phyloP scores from a whole-genome alignment of 805 yeast species.

The Hanseniaspora guilliermondii region DNA sequence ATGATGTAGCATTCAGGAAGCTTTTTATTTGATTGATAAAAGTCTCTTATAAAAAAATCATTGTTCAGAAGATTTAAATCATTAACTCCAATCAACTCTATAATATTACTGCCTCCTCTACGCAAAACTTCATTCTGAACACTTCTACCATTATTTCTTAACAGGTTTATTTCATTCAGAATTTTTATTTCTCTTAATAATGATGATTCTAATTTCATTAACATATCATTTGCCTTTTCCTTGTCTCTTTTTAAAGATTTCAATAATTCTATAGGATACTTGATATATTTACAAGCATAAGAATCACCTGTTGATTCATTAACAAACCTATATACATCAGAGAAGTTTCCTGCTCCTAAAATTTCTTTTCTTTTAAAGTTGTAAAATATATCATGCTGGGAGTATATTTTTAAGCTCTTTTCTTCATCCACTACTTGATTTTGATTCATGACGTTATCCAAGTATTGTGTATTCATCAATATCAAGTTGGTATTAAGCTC shows the following conservation, averaged over 20 bases:
- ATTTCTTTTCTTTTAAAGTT: constrained; percentile 31
- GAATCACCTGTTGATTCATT: constrained; percentile 11
- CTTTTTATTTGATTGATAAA: constrained; percentile 16
- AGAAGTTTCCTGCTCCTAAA: constrained; percentile 59
- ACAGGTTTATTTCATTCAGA: constrained; percentile 32
- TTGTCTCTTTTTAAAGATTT: constrained; percentile 18
- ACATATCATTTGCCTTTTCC: constrained; percentile 29
- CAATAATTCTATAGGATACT: constrained; percentile 26
- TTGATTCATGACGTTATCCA: constrained; percentile 2
- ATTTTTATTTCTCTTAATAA: constrained; percentile 64
- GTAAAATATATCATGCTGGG: constrained; percentile 12
- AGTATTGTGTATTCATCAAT: constrained; percentile 2
- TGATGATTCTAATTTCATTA: constrained; percentile 47
- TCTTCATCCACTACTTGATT: constrained; percentile 7
- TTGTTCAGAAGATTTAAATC: constrained; percentile 21
- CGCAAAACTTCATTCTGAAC: too few species aligned
- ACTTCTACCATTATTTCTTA: not conserved
- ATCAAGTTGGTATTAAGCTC: constrained; percentile 1
- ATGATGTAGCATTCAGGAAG: constrained; percentile 38
- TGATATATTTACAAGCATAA: constrained; percentile 64
- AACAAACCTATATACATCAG: constrained; percentile 45
- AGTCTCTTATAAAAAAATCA: constrained; percentile 19
- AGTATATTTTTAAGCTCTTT: not conserved
- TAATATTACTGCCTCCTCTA: constrained; percentile 51
- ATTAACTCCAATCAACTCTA: constrained; percentile 42